Conservation (phyloP, 495 filamentous ascomycete genomes). For the Tetracladium marchalianum region DNA sequence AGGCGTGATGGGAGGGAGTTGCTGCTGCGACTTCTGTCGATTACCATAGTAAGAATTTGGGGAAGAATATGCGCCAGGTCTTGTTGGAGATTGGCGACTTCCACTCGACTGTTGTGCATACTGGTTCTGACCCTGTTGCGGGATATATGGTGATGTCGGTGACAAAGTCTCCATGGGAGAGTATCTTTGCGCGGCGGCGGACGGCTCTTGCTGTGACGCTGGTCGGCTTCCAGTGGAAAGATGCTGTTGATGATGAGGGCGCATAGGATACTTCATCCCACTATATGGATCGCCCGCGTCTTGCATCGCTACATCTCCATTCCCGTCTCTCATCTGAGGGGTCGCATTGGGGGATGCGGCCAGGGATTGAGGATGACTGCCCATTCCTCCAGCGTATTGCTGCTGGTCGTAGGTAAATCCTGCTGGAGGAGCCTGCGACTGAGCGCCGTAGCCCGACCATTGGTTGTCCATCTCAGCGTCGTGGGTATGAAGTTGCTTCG, state of each 20-base stretch:
- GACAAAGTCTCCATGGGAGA: constrained; percentile 83
- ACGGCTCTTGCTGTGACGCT: constrained; percentile 48
- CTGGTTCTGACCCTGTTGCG: constrained; percentile 25
- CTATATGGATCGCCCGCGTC: constrained; percentile 75
- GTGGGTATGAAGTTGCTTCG: neutral
- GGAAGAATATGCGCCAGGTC: constrained; percentile 33
- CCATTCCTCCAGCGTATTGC: constrained; percentile 47
- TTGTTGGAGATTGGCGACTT: constrained; percentile 41
- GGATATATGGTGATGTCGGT: constrained; percentile 42
- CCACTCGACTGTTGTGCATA: constrained; percentile 26
- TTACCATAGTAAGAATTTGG: constrained; percentile 37
- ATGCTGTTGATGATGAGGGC: constrained; percentile 53
- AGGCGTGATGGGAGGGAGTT: constrained; percentile 64
- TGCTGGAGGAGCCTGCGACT: constrained; percentile 48
- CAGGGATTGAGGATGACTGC: constrained; percentile 44
- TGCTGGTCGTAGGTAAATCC: constrained; percentile 57
- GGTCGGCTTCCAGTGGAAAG: constrained; percentile 34
- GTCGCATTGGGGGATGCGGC: constrained; percentile 55
- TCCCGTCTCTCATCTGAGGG: constrained; percentile 60
- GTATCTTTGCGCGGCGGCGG: constrained; percentile 78
- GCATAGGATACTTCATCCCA: constrained; percentile 68
- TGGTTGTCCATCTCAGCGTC: constrained; percentile 40
- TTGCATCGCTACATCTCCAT: constrained; percentile 84
- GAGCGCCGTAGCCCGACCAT: constrained; percentile 29
- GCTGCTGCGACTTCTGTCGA: constrained; percentile 36